Evolutionary conservation across 495 filamentous ascomycete genomes (phyloP).

Genomic region (Cercophora samala): DNA sequence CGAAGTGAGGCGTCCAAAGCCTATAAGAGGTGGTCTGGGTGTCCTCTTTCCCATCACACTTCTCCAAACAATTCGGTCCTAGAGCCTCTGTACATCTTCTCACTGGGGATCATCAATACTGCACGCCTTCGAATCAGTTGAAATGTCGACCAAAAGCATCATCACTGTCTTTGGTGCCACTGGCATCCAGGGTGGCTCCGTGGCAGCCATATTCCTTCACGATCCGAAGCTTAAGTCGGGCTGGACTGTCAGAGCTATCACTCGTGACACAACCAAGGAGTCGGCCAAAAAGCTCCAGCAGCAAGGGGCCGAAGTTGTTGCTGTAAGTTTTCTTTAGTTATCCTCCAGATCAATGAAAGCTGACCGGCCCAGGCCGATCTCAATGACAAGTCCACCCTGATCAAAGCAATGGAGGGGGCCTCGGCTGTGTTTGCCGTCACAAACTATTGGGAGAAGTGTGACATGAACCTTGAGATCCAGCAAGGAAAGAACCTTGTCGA

Average conservation of each 20-base stretch:
- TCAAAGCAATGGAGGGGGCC: conserved; percentile 42
- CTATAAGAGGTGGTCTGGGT: not conserved
- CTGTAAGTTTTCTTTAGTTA: conserved; percentile 14
- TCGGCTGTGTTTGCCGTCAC: conserved; percentile 52
- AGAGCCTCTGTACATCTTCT: not conserved
- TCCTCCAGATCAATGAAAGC: conserved; percentile 13
- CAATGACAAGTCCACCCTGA: conserved; percentile 40
- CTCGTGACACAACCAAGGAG: conserved; percentile 49
- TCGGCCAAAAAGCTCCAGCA: conserved; percentile 42
- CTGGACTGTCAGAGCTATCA: conserved; percentile 49
- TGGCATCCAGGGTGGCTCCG: conserved; percentile 59
- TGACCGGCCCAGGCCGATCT: conserved; percentile 37
- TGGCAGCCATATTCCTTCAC: conserved; percentile 51
- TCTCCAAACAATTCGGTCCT: not conserved
- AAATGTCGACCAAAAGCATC: conserved; percentile 26
- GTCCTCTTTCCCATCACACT: not conserved
- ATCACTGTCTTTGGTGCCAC: conserved; percentile 63
- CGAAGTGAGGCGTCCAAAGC: not conserved
- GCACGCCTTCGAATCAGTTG: not conserved
- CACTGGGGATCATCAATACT: not conserved
- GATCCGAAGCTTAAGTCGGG: conserved; percentile 37
- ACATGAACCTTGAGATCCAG: conserved; percentile 39
- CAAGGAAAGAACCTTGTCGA: conserved; percentile 50
- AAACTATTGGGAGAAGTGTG: conserved; percentile 35
- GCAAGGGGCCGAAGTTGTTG: conserved; percentile 45